Evolutionary conservation across 2,329 filamentous ascomycete genomes (phyloP).

Genomic region (Boeremia exigua): DNA sequence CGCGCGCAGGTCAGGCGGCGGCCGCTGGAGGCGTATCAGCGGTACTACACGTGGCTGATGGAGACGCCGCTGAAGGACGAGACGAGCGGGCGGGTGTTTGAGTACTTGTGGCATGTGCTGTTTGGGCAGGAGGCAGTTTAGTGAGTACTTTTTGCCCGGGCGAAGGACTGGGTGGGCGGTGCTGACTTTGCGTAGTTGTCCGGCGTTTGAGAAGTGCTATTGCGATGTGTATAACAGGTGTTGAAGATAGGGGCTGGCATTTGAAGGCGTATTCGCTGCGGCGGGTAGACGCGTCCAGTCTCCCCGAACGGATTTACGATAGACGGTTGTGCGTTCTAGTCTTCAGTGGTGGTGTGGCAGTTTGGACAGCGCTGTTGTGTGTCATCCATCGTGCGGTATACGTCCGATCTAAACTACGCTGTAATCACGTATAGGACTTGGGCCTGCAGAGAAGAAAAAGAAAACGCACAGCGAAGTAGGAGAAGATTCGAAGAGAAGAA

Average conservation of each 20-base stretch:
- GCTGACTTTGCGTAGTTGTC: constrained; percentile 24
- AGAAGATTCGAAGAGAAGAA: too few relatives aligned
- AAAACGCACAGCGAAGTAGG: too few relatives aligned
- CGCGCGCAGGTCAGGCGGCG: constrained; percentile 36
- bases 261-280: too few relatives aligned
- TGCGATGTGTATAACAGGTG: constrained; percentile 30
- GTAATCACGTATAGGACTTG: too few relatives aligned
- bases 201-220: constrained; percentile 25
- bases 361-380: too few relatives aligned
- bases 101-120: constrained; percentile 38
- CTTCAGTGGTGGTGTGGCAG: too few relatives aligned
- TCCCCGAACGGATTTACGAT: too few relatives aligned
- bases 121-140: constrained; percentile 33
- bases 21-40: constrained; percentile 38
- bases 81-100: constrained; percentile 31
- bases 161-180: not conserved
- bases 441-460: too few relatives aligned
- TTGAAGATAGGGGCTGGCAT: not conserved
- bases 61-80: constrained; percentile 33
- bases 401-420: too few relatives aligned
- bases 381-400: too few relatives aligned
- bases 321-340: too few relatives aligned
- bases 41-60: constrained; percentile 34
- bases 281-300: too few relatives aligned
- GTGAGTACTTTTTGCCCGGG: constrained; percentile 20